Evolutionary conservation across 768 basidiomycete species (phyloP).

Genomic region (Strobilomyces dryophilus): DNA sequence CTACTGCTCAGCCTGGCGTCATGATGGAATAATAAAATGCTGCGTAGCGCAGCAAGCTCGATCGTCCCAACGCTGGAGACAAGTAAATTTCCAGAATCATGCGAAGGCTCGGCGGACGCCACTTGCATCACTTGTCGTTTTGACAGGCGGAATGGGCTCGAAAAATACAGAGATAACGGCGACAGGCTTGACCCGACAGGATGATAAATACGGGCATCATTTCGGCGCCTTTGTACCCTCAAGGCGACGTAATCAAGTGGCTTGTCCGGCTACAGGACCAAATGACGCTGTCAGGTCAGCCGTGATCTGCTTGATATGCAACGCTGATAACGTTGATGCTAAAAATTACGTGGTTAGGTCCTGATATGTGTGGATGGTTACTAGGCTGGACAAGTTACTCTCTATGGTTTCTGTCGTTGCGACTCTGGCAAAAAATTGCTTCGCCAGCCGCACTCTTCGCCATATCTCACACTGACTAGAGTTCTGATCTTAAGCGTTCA

Average conservation of each 20-base stretch:
- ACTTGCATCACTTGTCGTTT: slow-evolving; percentile 2
- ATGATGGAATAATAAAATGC: slow-evolving; percentile 39
- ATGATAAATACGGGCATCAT: slow-evolving; percentile 49
- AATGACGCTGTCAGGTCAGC: slow-evolving; percentile 47
- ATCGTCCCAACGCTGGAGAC: slow-evolving; percentile 56
- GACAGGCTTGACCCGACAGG: slow-evolving; percentile 36
- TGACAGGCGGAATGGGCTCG: slow-evolving; percentile 32
- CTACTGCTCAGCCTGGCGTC: slow-evolving; percentile 43
- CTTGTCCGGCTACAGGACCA: slow-evolving; percentile 54
- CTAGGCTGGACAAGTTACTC: slow-evolving; percentile 11
- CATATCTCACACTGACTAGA: slow-evolving; percentile 5
- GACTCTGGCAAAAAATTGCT: neutral
- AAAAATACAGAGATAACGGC: slow-evolving; percentile 57
- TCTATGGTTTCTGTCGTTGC: neutral
- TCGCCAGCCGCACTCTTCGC: slow-evolving; percentile 5
- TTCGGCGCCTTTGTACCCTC: slow-evolving; percentile 54
- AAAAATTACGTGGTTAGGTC: slow-evolving; percentile 1
- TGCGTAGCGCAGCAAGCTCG: slow-evolving; percentile 37
- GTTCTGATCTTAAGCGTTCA: neutral
- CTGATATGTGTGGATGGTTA: neutral
- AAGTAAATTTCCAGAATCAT: slow-evolving; percentile 62
- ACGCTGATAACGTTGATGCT: slow-evolving; percentile 2
- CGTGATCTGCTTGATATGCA: slow-evolving; percentile 32
- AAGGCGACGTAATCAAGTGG: slow-evolving; percentile 46
- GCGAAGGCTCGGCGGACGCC: slow-evolving; percentile 19